These are phyloP conservation scores for Crataegus laevigata DNA, from an alignment of 306 rosid genomes.

Conservation along the genomic window DNA sequence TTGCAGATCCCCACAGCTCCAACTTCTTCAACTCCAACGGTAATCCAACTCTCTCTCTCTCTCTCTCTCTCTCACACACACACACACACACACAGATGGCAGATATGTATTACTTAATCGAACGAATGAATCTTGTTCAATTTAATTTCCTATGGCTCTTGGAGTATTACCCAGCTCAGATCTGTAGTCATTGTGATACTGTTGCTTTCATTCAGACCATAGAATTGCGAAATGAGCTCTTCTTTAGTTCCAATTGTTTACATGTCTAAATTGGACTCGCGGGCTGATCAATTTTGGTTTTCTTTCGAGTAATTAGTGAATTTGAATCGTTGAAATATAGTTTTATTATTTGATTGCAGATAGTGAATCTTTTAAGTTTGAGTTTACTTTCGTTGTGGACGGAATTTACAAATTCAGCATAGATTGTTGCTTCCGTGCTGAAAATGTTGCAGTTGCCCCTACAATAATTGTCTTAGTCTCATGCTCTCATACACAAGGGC, in stretches of 20 bases:
- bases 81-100: neutral
- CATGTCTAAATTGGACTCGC: neutral
- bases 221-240: no score
- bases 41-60: neutral
- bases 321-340: neutral
- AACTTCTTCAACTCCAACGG: neutral
- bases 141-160: neutral
- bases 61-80: neutral
- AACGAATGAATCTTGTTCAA: neutral
- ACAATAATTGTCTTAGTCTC: no score
- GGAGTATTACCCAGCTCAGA: neutral
- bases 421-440: neutral
- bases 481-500: no score
- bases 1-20: neutral
- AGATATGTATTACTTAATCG: neutral
- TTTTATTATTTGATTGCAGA: neutral
- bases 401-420: neutral
- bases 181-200: neutral
- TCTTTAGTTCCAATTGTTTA: neutral
- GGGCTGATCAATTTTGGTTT: neutral
- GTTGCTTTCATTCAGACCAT: neutral
- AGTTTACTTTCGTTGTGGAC: neutral
- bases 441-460: neutral
- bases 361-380: neutral
- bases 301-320: neutral